These are phyloP conservation scores for Pittosporum tobira DNA, from an alignment of 129 eudicot genomes.

Conservation along the genomic window DNA sequence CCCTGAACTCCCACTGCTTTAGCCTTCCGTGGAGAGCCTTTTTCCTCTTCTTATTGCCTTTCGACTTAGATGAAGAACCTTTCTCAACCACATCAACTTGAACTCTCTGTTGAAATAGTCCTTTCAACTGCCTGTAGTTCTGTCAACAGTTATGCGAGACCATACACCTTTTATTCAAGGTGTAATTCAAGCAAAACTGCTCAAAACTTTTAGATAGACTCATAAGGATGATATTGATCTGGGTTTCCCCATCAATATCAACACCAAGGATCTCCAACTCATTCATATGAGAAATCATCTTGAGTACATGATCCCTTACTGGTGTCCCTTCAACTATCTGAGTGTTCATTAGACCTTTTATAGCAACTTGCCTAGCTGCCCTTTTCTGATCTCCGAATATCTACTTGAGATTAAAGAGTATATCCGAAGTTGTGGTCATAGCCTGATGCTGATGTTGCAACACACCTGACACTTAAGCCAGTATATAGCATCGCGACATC, in stretches of 20 bases:
- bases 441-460: background rate
- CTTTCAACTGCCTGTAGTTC: too few species aligned
- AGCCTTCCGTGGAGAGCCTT: too few species aligned
- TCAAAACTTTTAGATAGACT: background rate
- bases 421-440: background rate
- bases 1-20: too few species aligned
- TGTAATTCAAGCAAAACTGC: background rate
- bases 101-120: too few species aligned
- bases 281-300: too few species aligned
- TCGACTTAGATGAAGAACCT: too few species aligned
- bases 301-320: too few species aligned
- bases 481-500: background rate
- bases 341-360: too few species aligned
- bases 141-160: background rate
- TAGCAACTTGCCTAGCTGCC: background rate
- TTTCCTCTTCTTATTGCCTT: too few species aligned
- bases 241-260: background rate
- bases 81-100: too few species aligned
- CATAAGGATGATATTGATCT: background rate
- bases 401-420: background rate
- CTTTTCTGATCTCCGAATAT: background rate
- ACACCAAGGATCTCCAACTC: background rate
- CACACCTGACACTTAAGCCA: background rate
- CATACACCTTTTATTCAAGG: background rate
- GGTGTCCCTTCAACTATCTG: too few species aligned